These are phyloP conservation scores for Pseudotulostoma volvatum DNA, from an alignment of 495 filamentous ascomycete species.

Conservation along the genomic window DNA sequence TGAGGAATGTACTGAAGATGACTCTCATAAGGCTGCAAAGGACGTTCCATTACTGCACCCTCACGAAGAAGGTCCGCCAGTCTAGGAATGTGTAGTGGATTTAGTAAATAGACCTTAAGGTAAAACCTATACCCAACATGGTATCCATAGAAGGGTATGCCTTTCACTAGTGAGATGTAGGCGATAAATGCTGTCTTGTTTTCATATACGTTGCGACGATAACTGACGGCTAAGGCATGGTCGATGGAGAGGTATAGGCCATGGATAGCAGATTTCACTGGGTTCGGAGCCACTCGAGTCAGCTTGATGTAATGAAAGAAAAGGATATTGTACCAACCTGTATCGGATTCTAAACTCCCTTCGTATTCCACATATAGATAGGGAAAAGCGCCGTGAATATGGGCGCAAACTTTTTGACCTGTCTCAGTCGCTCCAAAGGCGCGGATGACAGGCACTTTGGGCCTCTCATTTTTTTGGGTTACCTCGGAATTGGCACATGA, in stretches of 20 bases:
- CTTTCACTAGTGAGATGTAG: conserved; percentile 81
- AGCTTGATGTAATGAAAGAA: conserved; percentile 2
- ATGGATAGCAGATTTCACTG: conserved; percentile 57
- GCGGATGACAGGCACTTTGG: conserved; percentile 72
- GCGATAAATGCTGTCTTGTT: conserved; percentile 60
- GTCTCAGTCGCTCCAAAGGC: conserved; percentile 89
- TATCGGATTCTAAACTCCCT: conserved; percentile 45
- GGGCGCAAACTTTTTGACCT: conserved; percentile 89
- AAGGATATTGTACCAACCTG: conserved; percentile 33
- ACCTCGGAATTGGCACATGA: conserved; percentile 34
- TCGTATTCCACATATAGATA: conserved; percentile 86
- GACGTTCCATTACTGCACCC: conserved; percentile 64
- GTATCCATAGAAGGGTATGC: conserved; percentile 88
- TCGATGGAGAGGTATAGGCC: conserved; percentile 69
- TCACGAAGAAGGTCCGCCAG: conserved; percentile 73
- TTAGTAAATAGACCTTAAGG: conserved; percentile 86
- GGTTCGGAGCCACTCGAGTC: conserved; percentile 5
- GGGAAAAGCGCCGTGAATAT: conserved; percentile 90
- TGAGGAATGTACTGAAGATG: conserved; percentile 83
- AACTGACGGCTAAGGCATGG: conserved; percentile 65
- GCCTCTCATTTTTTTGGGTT: conserved; percentile 35
- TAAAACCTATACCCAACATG: conserved; percentile 83
- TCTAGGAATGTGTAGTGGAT: conserved; percentile 64
- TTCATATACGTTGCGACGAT: conserved; percentile 55
- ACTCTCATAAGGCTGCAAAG: conserved; percentile 82